Evolutionary conservation across 176 grass and related monocot species (phyloP).

Genomic region (Elaeis guineensis): DNA sequence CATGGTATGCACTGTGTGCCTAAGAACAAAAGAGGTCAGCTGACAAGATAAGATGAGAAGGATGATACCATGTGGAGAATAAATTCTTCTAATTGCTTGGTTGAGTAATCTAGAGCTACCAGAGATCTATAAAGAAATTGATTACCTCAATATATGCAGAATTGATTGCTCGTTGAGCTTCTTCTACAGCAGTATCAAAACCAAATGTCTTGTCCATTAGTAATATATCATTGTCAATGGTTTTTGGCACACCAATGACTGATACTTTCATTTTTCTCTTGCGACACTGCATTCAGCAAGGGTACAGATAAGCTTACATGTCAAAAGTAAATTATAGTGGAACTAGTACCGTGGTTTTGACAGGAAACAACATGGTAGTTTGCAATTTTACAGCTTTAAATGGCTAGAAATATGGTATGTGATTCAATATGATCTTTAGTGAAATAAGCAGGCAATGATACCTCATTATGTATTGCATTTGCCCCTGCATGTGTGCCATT

Average conservation of each 20-base stretch:
- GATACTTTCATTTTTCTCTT: slow-evolving; percentile 92
- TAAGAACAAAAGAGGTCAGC: slow-evolving; percentile 15
- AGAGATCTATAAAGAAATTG: not conserved
- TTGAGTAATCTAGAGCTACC: no score
- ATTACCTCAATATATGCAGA: slow-evolving; percentile 98
- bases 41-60: slow-evolving; percentile 7
- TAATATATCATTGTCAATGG: slow-evolving; percentile 98
- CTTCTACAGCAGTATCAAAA: slow-evolving; percentile 98
- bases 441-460: slow-evolving; percentile 26
- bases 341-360: no score
- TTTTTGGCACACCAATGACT: slow-evolving; percentile 75
- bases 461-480: slow-evolving; percentile 90
- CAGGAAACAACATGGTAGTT: no score
- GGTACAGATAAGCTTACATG: no score
- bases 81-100: no score
- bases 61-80: not conserved
- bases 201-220: slow-evolving; percentile 98
- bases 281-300: slow-evolving; percentile 42
- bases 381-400: no score
- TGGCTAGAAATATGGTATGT: no score
- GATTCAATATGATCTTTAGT: no score
- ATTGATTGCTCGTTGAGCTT: slow-evolving; percentile 92
- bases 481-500: slow-evolving; percentile 97
- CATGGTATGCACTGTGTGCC: slow-evolving; percentile 93
- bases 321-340: no score